A percentile compares a stretch with the other conserved stretches of the same genome.
phyloP scores from a whole-genome alignment of 202 grass and related monocot genomes.

The Zizania palustris region DNA sequence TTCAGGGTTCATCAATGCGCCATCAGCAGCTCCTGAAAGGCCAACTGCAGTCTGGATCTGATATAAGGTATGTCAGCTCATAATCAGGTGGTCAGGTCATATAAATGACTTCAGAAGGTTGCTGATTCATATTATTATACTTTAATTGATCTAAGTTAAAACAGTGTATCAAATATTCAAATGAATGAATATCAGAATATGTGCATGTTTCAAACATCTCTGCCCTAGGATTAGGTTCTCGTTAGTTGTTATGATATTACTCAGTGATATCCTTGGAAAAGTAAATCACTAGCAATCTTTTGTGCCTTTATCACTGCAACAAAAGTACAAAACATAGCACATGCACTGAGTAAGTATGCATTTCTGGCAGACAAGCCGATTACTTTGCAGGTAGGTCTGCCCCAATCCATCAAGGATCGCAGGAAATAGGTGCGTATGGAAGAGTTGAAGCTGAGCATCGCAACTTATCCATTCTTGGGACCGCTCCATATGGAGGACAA shows the following conservation, averaged over 20 bases:
- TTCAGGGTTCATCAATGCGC: constrained; percentile 71
- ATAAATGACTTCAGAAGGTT: constrained; percentile 10
- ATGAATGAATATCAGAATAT: constrained; percentile 9
- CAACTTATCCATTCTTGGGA: constrained; percentile 71
- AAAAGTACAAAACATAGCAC: constrained; percentile 51
- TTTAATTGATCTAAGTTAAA: constrained; percentile 22
- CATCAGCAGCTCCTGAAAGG: constrained; percentile 86
- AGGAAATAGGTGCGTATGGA: constrained; percentile 71
- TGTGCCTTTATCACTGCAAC: constrained; percentile 51
- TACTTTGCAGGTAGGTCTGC: constrained; percentile 86
- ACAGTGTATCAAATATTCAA: constrained; percentile 27
- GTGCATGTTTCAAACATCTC: constrained; percentile 35
- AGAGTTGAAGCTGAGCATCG: constrained; percentile 74
- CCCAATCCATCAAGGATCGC: constrained; percentile 67
- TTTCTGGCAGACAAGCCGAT: constrained; percentile 99
- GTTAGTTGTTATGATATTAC: constrained; percentile 28
- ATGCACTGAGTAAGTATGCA: constrained; percentile 91
- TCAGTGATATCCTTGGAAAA: constrained; percentile 35
- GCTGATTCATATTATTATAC: constrained; percentile 20
- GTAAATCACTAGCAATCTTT: constrained; percentile 41
- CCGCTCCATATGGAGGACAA: constrained; percentile 74
- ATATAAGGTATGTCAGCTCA: constrained; percentile 68
- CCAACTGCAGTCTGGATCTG: constrained; percentile 72
- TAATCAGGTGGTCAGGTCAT: constrained; percentile 26
- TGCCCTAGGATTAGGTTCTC: constrained; percentile 14